These are phyloP conservation scores for Cucurbita pepo DNA, from an alignment of 306 rosid species.

Conservation along the genomic window DNA sequence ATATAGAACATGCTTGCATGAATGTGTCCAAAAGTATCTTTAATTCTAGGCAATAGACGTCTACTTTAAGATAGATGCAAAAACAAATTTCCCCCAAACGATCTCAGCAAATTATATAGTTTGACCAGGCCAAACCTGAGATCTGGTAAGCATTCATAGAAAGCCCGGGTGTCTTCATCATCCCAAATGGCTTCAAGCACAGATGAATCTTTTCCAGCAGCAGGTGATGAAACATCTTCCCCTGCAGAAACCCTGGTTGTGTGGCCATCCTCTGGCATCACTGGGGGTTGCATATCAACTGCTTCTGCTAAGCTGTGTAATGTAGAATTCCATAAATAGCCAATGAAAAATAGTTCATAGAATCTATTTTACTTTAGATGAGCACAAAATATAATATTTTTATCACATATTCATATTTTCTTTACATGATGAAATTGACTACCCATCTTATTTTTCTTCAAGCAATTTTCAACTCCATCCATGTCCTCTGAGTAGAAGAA, in stretches of 20 bases:
- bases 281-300: conserved; percentile 97
- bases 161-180: conserved; percentile 89
- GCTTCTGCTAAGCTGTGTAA: conserved; percentile 87
- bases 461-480: background rate
- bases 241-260: conserved; percentile 88
- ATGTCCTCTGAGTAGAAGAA: background rate
- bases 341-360: background rate
- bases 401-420: background rate
- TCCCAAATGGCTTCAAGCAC: conserved; percentile 84
- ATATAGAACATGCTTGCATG: background rate
- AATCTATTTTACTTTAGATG: background rate
- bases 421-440: background rate
- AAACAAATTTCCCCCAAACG: background rate
- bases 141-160: conserved; percentile 94
- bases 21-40: background rate
- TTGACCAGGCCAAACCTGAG: conserved; percentile 56
- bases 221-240: conserved; percentile 73
- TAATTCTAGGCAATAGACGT: background rate
- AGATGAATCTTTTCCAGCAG: conserved; percentile 75
- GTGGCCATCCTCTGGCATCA: conserved; percentile 98
- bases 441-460: background rate
- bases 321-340: conserved; percentile 6
- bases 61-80: background rate
- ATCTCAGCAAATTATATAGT: background rate
- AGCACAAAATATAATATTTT: background rate